Conservation (phyloP, 371 early-diverging fungal genomes). For the Mortierella sp. region DNA sequence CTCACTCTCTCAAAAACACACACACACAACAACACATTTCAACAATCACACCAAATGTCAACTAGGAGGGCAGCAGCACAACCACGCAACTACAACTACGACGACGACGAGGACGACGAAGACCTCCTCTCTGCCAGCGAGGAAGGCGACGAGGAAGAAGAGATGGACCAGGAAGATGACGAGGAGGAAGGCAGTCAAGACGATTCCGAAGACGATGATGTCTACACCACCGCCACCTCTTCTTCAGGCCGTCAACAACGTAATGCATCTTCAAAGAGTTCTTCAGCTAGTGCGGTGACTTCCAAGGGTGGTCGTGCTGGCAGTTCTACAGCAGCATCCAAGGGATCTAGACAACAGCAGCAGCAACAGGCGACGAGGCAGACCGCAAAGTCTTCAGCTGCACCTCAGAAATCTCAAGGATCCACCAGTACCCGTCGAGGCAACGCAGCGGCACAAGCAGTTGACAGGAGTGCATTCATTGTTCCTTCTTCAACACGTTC, state of each 20-base stretch:
- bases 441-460: conserved; percentile 8
- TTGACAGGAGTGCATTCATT: conserved; percentile 31
- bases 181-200: conserved; percentile 22
- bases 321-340: no score
- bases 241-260: conserved; percentile 9
- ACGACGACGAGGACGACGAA: conserved; percentile 37
- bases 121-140: conserved; percentile 27
- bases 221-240: conserved; percentile 4
- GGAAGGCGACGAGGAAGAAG: conserved; percentile 31
- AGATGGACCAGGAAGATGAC: no score
- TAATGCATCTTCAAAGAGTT: not conserved
- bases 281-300: not conserved
- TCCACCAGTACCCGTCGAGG: conserved; percentile 8
- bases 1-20: no score
- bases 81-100: conserved; percentile 38
- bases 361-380: not conserved
- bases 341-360: not conserved
- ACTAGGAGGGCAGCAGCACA: conserved; percentile 39
- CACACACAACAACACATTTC: not conserved
- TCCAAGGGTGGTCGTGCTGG: not conserved
- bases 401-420: not conserved
- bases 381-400: not conserved
- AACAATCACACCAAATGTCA: conserved; percentile 5
- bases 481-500: conserved; percentile 39
- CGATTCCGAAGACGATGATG: conserved; percentile 42